Evolutionary conservation across 768 basidiomycete genomes (phyloP).

Genomic region (Gyrodon lividus): DNA sequence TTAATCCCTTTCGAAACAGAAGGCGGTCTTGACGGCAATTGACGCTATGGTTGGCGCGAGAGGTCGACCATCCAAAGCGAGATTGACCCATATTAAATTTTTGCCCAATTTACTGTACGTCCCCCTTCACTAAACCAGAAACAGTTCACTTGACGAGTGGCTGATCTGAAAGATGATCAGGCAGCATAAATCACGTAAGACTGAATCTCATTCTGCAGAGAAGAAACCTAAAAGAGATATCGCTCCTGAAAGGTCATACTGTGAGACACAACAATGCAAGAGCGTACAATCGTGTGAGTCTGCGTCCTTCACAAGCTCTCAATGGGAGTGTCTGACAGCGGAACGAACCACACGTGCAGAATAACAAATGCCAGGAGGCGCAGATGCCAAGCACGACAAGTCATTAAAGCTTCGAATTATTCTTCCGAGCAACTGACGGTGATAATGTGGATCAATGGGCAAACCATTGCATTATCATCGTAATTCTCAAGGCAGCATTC

Average conservation of each 20-base stretch:
- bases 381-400: constrained; percentile 33
- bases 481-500: constrained; percentile 8
- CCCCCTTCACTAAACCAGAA: not conserved
- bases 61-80: not conserved
- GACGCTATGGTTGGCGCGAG: not conserved
- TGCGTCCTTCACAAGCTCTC: not conserved
- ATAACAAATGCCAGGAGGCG: not conserved
- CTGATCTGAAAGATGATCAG: not conserved
- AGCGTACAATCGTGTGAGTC: not conserved
- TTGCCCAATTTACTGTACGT: too few species aligned
- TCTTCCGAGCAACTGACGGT: constrained; percentile 40
- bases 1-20: not conserved
- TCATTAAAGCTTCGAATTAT: constrained; percentile 58
- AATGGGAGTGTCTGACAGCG: constrained; percentile 49
- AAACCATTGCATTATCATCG: constrained; percentile 39
- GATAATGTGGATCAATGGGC: constrained; percentile 36
- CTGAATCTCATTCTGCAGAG: not conserved
- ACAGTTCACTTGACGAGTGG: not conserved
- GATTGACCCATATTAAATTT: too few species aligned
- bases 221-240: not conserved
- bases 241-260: not conserved
- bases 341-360: constrained; percentile 58
- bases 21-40: not conserved
- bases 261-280: not conserved
- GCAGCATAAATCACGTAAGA: constrained; percentile 11